These are phyloP conservation scores for Yamagishiella unicocca DNA, from an alignment of 139 green algal genomes.

Conservation along the genomic window DNA sequence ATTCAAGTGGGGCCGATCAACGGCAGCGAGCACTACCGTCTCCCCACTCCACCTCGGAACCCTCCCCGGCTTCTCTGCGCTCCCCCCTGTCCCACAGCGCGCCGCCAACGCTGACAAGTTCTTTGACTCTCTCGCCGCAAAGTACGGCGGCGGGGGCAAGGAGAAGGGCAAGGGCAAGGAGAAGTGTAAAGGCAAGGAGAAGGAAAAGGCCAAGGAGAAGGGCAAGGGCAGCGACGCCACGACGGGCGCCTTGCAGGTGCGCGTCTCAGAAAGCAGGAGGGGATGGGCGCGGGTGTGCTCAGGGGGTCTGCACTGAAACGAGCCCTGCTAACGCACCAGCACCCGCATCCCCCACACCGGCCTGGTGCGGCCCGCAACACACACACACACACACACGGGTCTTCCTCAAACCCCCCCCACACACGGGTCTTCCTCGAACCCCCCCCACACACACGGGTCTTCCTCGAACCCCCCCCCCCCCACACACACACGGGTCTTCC, in stretches of 20 bases:
- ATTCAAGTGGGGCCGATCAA: too few relatives aligned
- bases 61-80: too few relatives aligned
- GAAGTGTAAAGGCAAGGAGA: conserved; percentile 9
- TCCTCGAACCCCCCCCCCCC: too few relatives aligned
- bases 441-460: too few relatives aligned
- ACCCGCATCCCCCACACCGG: too few relatives aligned
- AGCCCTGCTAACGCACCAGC: neutral
- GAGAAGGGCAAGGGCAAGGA: conserved; percentile 27
- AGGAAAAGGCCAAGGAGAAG: conserved; percentile 32
- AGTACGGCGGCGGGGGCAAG: conserved; percentile 51
- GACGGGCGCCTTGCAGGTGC: neutral
- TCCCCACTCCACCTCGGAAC: too few relatives aligned
- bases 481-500: too few relatives aligned
- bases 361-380: too few relatives aligned
- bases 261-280: neutral
- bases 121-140: conserved; percentile 59
- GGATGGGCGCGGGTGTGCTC: neutral
- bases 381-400: too few relatives aligned
- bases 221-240: neutral
- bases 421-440: too few relatives aligned
- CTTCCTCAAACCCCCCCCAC: too few relatives aligned
- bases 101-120: conserved; percentile 46
- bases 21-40: too few relatives aligned
- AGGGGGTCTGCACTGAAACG: neutral
- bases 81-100: neutral